phyloP scores from a whole-genome alignment of 208 protist species.

The Angomonas desouzai region DNA sequence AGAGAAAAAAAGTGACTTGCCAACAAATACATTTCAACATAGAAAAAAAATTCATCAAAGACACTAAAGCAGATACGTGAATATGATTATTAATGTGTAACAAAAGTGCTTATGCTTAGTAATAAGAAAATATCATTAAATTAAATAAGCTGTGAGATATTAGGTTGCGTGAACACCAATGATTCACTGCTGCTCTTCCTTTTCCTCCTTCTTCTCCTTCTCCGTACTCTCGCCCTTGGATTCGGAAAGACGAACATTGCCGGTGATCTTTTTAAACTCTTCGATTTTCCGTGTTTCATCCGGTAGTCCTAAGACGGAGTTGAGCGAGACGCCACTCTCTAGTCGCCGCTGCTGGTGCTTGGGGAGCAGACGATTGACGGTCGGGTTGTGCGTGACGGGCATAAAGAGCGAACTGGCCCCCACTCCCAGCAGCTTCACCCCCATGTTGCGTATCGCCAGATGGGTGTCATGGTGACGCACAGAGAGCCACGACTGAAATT shows the following conservation, averaged over 20 bases:
- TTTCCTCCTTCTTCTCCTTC: conserved; percentile 3
- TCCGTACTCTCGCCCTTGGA: neutral
- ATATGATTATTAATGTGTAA: too few species aligned
- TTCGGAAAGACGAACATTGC: conserved; percentile 20
- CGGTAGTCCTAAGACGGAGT: conserved; percentile 68
- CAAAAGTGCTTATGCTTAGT: too few species aligned
- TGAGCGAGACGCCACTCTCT: conserved; percentile 70
- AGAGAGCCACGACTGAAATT: conserved; percentile 87
- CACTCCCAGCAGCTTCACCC: conserved; percentile 76
- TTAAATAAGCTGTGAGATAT: too few species aligned
- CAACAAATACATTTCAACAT: too few species aligned
- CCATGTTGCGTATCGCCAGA: conserved; percentile 78
- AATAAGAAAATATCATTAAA: too few species aligned
- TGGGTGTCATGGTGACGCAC: conserved; percentile 71
- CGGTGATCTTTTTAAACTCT: conserved; percentile 79
- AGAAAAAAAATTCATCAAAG: too few species aligned
- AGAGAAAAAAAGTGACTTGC: too few species aligned
- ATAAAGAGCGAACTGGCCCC: conserved; percentile 82
- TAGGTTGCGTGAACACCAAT: neutral
- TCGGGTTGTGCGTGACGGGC: conserved; percentile 69
- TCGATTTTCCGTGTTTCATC: conserved; percentile 77
- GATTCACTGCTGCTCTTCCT: neutral
- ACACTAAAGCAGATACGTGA: too few species aligned
- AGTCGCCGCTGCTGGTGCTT: conserved; percentile 79
- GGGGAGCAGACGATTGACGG: conserved; percentile 81